phyloP scores from a whole-genome alignment of 192 early-diverging fungal genomes.

The Gonapodya sp. region DNA sequence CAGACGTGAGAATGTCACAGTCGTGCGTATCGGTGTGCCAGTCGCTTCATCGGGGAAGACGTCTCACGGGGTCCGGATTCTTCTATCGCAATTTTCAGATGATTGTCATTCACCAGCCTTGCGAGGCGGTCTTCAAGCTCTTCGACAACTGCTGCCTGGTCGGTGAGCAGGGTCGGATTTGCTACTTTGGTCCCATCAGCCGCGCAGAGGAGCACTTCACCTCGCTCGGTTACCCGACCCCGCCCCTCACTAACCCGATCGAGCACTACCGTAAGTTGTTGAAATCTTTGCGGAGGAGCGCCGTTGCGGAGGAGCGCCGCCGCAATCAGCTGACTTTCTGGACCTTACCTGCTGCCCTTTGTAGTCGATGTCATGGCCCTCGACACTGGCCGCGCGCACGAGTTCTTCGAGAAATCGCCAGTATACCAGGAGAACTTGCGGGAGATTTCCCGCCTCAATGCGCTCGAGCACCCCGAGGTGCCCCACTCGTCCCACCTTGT shows the following conservation, averaged over 20 bases:
- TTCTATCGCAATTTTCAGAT: too few species aligned
- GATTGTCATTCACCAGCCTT: conserved; percentile 52
- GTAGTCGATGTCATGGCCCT: neutral
- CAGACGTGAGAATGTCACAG: neutral
- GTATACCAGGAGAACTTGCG: neutral
- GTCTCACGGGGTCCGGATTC: too few species aligned
- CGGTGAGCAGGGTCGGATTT: conserved; percentile 48
- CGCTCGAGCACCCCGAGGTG: neutral
- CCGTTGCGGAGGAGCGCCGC: neutral
- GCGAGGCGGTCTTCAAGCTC: conserved; percentile 65
- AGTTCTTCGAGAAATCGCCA: conserved; percentile 9
- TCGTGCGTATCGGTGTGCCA: neutral
- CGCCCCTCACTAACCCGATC: neutral
- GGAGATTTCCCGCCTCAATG: conserved; percentile 5
- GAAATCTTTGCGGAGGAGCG: neutral
- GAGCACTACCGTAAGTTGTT: conserved; percentile 9
- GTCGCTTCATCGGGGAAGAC: too few species aligned
- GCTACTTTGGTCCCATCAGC: conserved; percentile 58
- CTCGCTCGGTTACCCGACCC: conserved; percentile 34
- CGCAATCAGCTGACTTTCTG: neutral
- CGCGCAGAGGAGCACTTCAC: conserved; percentile 52
- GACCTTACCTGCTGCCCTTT: neutral
- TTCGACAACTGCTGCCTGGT: conserved; percentile 65
- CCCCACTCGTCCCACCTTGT: neutral
- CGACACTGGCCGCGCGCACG: neutral